These are phyloP conservation scores for Cladobotryum protrusum DNA, from an alignment of 2,329 filamentous ascomycete species.

Conservation along the genomic window DNA sequence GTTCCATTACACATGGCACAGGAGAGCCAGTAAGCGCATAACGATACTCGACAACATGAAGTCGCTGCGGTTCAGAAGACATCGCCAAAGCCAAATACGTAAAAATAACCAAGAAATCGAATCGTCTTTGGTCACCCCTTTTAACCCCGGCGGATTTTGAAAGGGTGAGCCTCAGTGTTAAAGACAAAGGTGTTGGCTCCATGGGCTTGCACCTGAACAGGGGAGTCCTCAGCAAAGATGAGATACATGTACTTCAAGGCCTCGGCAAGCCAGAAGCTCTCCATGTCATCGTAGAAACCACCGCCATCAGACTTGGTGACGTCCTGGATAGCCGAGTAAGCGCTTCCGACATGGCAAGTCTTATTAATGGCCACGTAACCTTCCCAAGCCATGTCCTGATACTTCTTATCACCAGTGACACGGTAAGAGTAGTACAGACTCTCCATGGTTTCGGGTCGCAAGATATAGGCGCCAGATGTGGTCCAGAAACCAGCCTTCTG, in stretches of 20 bases:
- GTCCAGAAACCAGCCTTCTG: conserved; percentile 66
- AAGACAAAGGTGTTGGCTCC: conserved; percentile 43
- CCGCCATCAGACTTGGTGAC: conserved; percentile 61
- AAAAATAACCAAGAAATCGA: not conserved
- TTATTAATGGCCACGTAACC: conserved; percentile 64
- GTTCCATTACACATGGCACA: no score
- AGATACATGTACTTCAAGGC: conserved; percentile 80
- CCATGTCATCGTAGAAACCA: conserved; percentile 61
- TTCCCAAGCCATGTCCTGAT: conserved; percentile 80
- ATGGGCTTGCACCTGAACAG: conserved; percentile 42
- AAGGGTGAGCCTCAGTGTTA: conserved; percentile 45
- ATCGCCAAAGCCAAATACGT: not conserved
- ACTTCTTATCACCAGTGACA: conserved; percentile 66
- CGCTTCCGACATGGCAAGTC: conserved; percentile 57
- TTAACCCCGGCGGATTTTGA: conserved; percentile 17
- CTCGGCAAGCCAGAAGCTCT: conserved; percentile 85
- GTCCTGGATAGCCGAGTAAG: conserved; percentile 59
- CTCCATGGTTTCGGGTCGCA: conserved; percentile 78
- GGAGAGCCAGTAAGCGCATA: no score
- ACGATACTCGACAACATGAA: not conserved
- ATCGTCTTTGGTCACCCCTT: not conserved
- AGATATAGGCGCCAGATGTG: conserved; percentile 51
- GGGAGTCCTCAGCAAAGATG: conserved; percentile 57
- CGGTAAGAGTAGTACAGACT: conserved; percentile 83
- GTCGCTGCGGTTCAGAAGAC: not conserved